Percentiles rank a stretch among this genome's conserved stretches.
phyloP scores from a whole-genome alignment of 805 yeast species.

The Pichia nanzhaoensis region DNA sequence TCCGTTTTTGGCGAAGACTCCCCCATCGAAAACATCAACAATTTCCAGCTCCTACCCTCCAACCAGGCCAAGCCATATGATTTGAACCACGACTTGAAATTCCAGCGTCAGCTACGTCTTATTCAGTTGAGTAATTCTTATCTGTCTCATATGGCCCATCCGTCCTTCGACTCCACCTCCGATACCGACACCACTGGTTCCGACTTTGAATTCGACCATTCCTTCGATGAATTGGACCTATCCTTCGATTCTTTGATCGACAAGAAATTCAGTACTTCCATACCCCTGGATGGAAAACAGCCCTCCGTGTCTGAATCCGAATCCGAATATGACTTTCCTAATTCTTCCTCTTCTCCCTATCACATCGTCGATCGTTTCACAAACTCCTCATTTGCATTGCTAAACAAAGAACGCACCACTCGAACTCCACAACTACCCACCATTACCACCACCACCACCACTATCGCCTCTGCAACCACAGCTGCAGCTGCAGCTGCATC shows the following conservation, averaged over 20 bases:
- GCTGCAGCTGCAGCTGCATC: not conserved
- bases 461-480: no score
- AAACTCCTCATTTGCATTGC: not conserved
- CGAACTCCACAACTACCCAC: no score
- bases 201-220: no score
- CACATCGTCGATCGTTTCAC: conserved; percentile 1
- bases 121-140: conserved; percentile 7
- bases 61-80: conserved; percentile 6
- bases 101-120: conserved; percentile 6
- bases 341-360: not conserved
- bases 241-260: no score
- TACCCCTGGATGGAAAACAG: not conserved
- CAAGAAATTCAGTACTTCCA: conserved; percentile 2
- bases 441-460: not conserved
- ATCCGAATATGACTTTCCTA: no score
- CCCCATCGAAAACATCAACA: conserved; percentile 5
- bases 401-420: no score
- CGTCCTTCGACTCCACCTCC: not conserved
- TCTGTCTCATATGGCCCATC: conserved; percentile 5
- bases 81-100: conserved; percentile 5
- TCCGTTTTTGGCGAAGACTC: conserved; percentile 6
- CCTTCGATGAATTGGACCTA: no score
- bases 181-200: not conserved
- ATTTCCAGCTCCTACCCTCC: not conserved
- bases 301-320: no score